These are phyloP conservation scores for Hyphopichia burtonii DNA, from an alignment of 1,139 yeast genomes.

Conservation along the genomic window DNA sequence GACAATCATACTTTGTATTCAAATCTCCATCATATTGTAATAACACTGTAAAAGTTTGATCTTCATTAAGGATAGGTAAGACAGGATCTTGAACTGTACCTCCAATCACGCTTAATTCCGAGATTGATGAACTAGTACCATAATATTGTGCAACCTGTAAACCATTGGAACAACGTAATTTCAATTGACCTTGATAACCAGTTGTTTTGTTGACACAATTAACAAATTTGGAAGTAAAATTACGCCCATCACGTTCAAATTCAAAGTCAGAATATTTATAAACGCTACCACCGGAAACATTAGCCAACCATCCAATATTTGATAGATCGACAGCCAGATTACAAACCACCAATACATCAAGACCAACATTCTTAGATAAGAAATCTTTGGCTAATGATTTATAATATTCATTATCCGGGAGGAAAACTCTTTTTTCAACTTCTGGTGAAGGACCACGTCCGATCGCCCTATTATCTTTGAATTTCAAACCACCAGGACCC, in stretches of 20 bases:
- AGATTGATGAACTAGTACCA: constrained; percentile 44
- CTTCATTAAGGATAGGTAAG: constrained; percentile 64
- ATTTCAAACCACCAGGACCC: constrained; percentile 78
- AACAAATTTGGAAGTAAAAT: constrained; percentile 60
- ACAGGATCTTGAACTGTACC: constrained; percentile 57
- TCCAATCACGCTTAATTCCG: constrained; percentile 30
- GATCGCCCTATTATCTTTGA: constrained; percentile 44
- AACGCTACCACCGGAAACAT: constrained; percentile 71
- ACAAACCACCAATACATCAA: constrained; percentile 75
- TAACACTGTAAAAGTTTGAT: constrained; percentile 69
- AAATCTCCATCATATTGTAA: constrained; percentile 78
- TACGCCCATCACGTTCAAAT: constrained; percentile 67
- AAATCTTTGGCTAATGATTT: constrained; percentile 58
- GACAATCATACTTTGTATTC: constrained; percentile 71
- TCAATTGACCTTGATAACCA: constrained; percentile 83
- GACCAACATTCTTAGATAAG: constrained; percentile 61
- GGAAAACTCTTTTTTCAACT: constrained; percentile 53
- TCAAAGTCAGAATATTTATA: constrained; percentile 68
- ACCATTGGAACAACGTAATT: constrained; percentile 87
- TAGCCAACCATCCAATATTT: constrained; percentile 65
- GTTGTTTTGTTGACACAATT: constrained; percentile 42
- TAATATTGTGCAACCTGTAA: constrained; percentile 79
- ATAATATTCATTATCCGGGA: constrained; percentile 65
- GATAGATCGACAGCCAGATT: constrained; percentile 70
- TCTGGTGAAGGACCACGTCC: constrained; percentile 45